Conservation (phyloP, 2,329 filamentous ascomycete genomes). For the Neonectria coccinea region DNA sequence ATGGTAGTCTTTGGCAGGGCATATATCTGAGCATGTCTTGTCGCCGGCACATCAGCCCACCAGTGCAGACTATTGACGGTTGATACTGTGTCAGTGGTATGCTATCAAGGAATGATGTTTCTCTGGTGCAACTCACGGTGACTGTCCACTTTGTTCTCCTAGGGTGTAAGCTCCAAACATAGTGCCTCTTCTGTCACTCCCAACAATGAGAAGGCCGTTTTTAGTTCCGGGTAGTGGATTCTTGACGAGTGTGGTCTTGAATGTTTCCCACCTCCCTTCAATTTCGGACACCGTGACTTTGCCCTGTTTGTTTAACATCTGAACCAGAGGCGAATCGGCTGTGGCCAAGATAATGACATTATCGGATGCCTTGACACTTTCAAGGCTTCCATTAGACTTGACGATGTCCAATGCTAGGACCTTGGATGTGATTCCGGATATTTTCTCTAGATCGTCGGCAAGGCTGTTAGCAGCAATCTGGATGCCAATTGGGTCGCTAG, state of each 20-base stretch:
- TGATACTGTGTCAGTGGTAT: constrained; percentile 66
- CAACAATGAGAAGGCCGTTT: constrained; percentile 74
- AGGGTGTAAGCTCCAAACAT: constrained; percentile 79
- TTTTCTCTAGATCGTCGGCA: too few relatives aligned
- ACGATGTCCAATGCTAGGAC: too few relatives aligned
- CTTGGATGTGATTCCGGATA: too few relatives aligned
- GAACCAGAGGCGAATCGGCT: background rate
- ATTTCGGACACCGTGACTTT: constrained; percentile 63
- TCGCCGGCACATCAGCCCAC: background rate
- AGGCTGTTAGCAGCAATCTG: too few relatives aligned
- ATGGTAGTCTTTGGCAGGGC: constrained; percentile 65
- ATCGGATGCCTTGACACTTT: too few relatives aligned
- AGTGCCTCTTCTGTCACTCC: constrained; percentile 72
- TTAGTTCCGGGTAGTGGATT: constrained; percentile 67
- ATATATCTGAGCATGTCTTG: constrained; percentile 57
- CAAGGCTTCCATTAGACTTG: too few relatives aligned
- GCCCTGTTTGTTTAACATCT: background rate
- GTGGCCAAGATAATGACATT: background rate
- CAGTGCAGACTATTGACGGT: constrained; percentile 61
- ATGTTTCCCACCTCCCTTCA: constrained; percentile 76
- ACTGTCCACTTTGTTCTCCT: constrained; percentile 73
- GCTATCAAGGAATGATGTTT: constrained; percentile 61
- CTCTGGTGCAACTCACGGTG: constrained; percentile 62
- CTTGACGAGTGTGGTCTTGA: constrained; percentile 68
- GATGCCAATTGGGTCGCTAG: background rate